These are phyloP conservation scores for Aspergillus sp. DNA, from an alignment of 2,329 filamentous ascomycete genomes.

Conservation along the genomic window DNA sequence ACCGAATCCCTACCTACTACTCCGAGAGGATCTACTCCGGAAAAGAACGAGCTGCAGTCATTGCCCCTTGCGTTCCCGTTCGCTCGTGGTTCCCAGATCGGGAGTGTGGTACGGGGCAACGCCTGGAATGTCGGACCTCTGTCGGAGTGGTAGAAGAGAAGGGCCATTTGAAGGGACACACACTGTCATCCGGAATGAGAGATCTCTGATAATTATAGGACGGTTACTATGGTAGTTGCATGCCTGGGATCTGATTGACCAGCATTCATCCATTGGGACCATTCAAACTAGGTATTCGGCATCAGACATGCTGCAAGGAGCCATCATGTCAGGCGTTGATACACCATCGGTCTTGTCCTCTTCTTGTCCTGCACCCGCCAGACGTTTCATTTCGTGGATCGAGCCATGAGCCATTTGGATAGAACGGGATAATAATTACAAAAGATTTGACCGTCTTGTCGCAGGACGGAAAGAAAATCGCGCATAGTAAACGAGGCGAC, in stretches of 20 bases:
- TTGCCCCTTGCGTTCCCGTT: slow-evolving; percentile 19
- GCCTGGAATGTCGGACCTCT: neutral
- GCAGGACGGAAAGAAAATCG: slow-evolving; percentile 21
- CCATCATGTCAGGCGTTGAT: too few species aligned
- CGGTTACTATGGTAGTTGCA: too few species aligned
- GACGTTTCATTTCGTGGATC: neutral
- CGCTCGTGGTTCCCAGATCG: slow-evolving; percentile 20
- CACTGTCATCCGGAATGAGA: neutral
- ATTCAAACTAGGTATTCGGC: too few species aligned
- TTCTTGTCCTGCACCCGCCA: slow-evolving; percentile 5
- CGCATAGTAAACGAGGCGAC: slow-evolving; percentile 21
- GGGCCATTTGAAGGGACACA: neutral
- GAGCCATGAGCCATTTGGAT: slow-evolving; percentile 2
- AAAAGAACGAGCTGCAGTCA: slow-evolving; percentile 9
- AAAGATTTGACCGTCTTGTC: slow-evolving; percentile 6
- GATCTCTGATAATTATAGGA: neutral
- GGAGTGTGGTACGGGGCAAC: slow-evolving; percentile 5
- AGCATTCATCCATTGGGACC: too few species aligned
- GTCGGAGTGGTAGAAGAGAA: slow-evolving; percentile 3
- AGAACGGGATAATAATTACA: slow-evolving; percentile 5
- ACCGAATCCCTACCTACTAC: too few species aligned
- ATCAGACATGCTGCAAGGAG: too few species aligned
- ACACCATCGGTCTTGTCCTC: slow-evolving; percentile 3
- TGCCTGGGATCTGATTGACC: too few species aligned
- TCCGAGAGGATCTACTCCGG: neutral